Percentiles rank a stretch among this genome's conserved stretches.
Conservation (phyloP, 805 yeast species). For the Nakazawaea sp. region DNA sequence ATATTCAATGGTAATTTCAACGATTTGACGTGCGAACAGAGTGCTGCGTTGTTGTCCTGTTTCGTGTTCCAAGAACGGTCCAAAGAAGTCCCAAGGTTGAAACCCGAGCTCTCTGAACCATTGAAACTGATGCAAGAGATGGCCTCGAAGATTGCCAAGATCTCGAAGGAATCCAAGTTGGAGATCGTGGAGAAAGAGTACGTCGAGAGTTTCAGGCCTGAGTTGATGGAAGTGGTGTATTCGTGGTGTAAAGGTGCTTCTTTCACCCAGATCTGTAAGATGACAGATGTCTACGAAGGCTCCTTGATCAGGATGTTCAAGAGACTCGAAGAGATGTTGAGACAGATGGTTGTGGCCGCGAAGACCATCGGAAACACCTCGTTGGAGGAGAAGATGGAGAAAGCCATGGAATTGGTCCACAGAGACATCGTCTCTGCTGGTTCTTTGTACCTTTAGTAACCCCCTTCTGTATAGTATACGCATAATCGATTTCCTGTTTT, state of each 20-base stretch:
- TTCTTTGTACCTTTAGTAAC: constrained; percentile 60
- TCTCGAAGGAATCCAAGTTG: constrained; percentile 82
- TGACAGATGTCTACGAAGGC: constrained; percentile 99
- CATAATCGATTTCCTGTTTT: too few species aligned
- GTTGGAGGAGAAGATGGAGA: constrained; percentile 82
- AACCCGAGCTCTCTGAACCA: constrained; percentile 91
- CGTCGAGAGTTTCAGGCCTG: constrained; percentile 85
- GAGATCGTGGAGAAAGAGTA: constrained; percentile 90
- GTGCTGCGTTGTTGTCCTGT: constrained; percentile 88
- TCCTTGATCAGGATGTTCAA: constrained; percentile 91
- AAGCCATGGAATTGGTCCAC: constrained; percentile 77
- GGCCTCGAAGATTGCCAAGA: constrained; percentile 87
- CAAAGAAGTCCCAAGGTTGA: constrained; percentile 77
- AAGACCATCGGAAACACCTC: constrained; percentile 89
- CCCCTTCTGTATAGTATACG: not conserved
- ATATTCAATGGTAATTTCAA: constrained; percentile 94
- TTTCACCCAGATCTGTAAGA: constrained; percentile 93
- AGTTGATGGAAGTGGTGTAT: constrained; percentile 93
- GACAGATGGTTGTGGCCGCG: constrained; percentile 88
- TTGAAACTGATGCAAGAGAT: constrained; percentile 80
- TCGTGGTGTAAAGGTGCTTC: constrained; percentile 97
- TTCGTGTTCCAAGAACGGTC: constrained; percentile 97
- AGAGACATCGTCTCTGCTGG: constrained; percentile 97
- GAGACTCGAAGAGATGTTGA: constrained; percentile 85
- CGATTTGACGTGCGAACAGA: constrained; percentile 80